A percentile compares a stretch with the other conserved stretches of the same genome.
These are phyloP conservation scores for Lophiostoma macrostomum DNA, from an alignment of 495 filamentous ascomycete species.

Conservation along the genomic window DNA sequence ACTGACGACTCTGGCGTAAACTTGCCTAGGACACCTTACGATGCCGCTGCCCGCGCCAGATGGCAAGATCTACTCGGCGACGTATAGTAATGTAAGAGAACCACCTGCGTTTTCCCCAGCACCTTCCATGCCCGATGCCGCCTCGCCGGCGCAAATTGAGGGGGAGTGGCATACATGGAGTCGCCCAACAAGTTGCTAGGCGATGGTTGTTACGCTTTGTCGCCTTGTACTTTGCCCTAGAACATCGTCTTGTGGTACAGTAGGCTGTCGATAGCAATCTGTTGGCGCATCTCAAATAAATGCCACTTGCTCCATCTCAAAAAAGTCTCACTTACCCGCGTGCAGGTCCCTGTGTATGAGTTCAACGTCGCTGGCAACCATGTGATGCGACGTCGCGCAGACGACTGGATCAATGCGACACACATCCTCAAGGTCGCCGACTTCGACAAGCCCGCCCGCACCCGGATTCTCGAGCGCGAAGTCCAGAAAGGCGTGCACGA, in stretches of 20 bases:
- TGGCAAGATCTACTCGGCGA: constrained; percentile 74
- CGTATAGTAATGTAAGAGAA: constrained; percentile 82
- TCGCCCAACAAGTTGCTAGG: too few relatives aligned
- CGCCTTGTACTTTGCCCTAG: too few relatives aligned
- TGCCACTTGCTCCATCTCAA: too few relatives aligned
- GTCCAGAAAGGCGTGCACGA: constrained; percentile 95
- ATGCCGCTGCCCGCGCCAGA: constrained; percentile 34
- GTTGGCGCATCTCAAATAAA: too few relatives aligned
- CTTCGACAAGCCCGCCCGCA: constrained; percentile 86
- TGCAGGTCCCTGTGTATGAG: constrained; percentile 87
- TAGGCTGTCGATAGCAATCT: too few relatives aligned
- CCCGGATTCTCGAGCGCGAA: constrained; percentile 90
- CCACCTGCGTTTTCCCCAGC: constrained; percentile 10
- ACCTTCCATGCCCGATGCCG: constrained; percentile 3
- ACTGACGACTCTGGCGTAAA: neutral
- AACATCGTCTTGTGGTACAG: too few relatives aligned
- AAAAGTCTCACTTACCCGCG: constrained; percentile 19
- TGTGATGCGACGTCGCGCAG: constrained; percentile 84
- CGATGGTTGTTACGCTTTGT: too few relatives aligned
- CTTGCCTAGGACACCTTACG: constrained; percentile 2
- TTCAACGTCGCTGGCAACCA: constrained; percentile 73
- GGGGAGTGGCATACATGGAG: too few relatives aligned
- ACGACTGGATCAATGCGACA: constrained; percentile 94
- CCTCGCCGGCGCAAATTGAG: too few relatives aligned
- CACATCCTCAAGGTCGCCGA: constrained; percentile 88